Conservation (phyloP, 2,329 filamentous ascomycete genomes). For the Gaeumannomyces tritici region DNA sequence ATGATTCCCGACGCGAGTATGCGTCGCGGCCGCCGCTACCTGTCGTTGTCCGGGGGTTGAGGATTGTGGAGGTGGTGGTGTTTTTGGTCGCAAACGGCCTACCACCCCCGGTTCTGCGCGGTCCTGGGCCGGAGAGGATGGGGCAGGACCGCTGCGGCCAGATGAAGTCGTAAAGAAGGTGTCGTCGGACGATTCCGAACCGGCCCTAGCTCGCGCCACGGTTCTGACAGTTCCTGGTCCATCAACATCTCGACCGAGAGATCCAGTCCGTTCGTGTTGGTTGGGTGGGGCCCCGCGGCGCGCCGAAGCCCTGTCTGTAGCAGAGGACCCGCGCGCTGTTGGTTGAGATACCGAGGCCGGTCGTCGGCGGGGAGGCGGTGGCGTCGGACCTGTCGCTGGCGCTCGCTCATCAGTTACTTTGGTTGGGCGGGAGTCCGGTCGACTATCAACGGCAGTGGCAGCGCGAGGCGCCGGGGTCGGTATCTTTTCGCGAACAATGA, state of each 20-base stretch:
- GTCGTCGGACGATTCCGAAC: slow-evolving; percentile 28
- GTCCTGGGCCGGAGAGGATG: background rate
- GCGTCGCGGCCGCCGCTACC: too few species aligned
- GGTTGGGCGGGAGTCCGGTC: background rate
- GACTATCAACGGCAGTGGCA: background rate
- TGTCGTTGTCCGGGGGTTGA: background rate
- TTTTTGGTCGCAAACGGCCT: background rate
- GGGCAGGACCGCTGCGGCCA: background rate
- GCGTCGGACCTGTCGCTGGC: background rate
- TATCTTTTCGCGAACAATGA: background rate
- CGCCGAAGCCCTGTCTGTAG: background rate
- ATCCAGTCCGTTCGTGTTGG: background rate
- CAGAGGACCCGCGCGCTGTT: background rate
- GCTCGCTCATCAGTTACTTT: background rate
- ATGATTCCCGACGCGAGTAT: background rate
- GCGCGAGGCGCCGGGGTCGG: too few species aligned
- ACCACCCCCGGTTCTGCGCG: too few species aligned
- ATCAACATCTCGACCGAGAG: background rate
- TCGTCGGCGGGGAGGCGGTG: background rate
- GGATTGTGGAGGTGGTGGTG: background rate
- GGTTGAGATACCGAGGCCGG: background rate
- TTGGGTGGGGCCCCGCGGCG: too few species aligned
- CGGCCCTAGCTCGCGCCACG: background rate
- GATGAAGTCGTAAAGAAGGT: slow-evolving; percentile 31
- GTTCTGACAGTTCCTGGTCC: background rate